Evolutionary conservation across 768 basidiomycete species (phyloP).

Genomic region (Auricularia cornea): DNA sequence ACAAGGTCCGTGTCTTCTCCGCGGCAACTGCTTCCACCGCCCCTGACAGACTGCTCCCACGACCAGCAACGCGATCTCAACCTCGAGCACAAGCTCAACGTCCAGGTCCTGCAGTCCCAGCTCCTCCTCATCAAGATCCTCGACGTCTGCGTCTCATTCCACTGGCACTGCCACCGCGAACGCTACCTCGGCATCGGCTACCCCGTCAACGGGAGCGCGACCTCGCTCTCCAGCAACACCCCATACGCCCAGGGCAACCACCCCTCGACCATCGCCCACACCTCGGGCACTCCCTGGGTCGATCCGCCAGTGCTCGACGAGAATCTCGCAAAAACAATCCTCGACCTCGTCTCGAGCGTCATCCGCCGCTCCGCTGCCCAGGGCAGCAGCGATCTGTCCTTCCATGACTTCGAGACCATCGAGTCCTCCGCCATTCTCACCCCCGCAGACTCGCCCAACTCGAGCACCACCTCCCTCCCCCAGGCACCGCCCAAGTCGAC

Average conservation of each 20-base stretch:
- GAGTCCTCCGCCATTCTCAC: constrained; percentile 19
- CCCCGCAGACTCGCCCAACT: not conserved
- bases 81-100: constrained; percentile 35
- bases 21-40: constrained; percentile 8
- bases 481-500: not conserved
- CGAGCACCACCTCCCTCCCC: not conserved
- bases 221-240: constrained; percentile 25
- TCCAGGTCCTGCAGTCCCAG: constrained; percentile 82
- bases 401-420: constrained; percentile 63
- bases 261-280: not conserved
- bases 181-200: constrained; percentile 8
- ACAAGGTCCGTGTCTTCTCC: constrained; percentile 44
- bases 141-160: constrained; percentile 65
- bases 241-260: constrained; percentile 16
- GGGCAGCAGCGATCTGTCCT: constrained; percentile 51
- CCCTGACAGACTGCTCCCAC: not conserved
- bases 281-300: constrained; percentile 31
- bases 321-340: constrained; percentile 66
- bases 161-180: constrained; percentile 53
- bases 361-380: constrained; percentile 59
- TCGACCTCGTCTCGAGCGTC: constrained; percentile 77
- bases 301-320: constrained; percentile 76
- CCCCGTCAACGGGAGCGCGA: not conserved
- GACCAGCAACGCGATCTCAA: constrained; percentile 44
- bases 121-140: constrained; percentile 79